These are phyloP conservation scores for Spizellomyces punctatus DNA, from an alignment of 192 early-diverging fungal species.

Conservation along the genomic window DNA sequence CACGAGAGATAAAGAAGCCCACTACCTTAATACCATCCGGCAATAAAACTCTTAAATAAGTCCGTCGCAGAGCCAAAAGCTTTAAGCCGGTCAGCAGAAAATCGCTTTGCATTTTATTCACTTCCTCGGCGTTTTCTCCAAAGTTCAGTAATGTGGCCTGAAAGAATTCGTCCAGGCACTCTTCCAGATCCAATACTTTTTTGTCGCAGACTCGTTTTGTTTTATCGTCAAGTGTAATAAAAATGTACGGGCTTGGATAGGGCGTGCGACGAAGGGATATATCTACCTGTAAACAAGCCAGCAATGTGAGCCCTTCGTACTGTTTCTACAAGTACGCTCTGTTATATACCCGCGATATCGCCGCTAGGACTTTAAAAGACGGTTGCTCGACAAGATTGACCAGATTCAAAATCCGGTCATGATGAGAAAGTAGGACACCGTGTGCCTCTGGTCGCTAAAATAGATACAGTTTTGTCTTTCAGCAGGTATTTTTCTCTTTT, in stretches of 20 bases:
- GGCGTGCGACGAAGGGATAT: constrained; percentile 12
- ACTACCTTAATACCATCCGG: constrained; percentile 2
- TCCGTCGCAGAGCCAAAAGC: constrained; percentile 39
- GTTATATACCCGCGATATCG: neutral
- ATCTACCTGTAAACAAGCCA: neutral
- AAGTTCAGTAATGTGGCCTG: constrained; percentile 50
- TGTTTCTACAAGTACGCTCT: too few relatives aligned
- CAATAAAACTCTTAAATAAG: constrained; percentile 35
- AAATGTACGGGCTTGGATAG: constrained; percentile 34
- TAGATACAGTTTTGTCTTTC: neutral
- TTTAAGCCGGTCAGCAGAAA: constrained; percentile 44
- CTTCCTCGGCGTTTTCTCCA: constrained; percentile 50
- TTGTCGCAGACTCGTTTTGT: constrained; percentile 46
- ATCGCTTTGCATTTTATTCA: constrained; percentile 49
- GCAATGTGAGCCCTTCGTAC: neutral
- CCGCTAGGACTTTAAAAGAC: too few relatives aligned
- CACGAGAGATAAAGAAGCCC: neutral
- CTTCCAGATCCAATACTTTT: constrained; percentile 51
- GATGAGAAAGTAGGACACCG: constrained; percentile 22
- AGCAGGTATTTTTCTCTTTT: neutral
- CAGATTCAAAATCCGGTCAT: constrained; percentile 7
- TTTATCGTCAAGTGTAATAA: constrained; percentile 32
- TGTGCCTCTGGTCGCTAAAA: too few relatives aligned
- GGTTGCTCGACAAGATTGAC: too few relatives aligned
- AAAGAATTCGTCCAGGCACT: constrained; percentile 49